These are phyloP conservation scores for Aspergillus tamarii DNA, from an alignment of 2,329 filamentous ascomycete species.

Conservation along the genomic window DNA sequence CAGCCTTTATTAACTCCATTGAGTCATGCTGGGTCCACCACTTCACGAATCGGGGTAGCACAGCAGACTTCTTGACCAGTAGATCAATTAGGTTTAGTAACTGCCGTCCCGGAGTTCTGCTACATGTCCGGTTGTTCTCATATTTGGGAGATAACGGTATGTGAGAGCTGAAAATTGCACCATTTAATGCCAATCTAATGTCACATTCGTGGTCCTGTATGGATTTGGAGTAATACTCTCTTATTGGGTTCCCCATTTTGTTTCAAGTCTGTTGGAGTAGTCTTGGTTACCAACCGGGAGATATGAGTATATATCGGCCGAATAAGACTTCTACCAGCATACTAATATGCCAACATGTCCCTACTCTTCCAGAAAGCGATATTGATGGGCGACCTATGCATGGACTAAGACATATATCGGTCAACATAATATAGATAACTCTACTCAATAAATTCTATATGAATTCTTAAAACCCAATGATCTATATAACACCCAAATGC, in stretches of 20 bases:
- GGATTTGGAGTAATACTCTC: neutral
- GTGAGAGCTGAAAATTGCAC: neutral
- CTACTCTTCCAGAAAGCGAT: neutral
- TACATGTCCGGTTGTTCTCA: neutral
- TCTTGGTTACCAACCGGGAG: too few species aligned
- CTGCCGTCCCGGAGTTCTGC: constrained; percentile 3
- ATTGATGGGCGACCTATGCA: neutral
- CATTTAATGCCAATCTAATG: neutral
- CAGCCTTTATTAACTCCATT: neutral
- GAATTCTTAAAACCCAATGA: neutral
- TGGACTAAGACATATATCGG: neutral
- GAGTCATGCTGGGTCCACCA: constrained; percentile 4
- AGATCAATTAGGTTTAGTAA: constrained; percentile 7
- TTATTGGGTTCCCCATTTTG: neutral
- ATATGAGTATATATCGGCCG: neutral
- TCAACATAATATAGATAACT: neutral
- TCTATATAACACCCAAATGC: neutral
- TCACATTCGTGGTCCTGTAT: neutral
- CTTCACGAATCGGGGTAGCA: constrained; percentile 1
- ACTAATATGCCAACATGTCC: neutral
- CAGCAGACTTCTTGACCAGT: neutral
- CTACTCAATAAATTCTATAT: neutral
- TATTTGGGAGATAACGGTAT: neutral
- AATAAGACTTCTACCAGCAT: neutral
- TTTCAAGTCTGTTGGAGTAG: neutral